Base-by-base conservation (phyloP, 1,284 basidiomycete species). In the Sutorius eximius region DNA sequence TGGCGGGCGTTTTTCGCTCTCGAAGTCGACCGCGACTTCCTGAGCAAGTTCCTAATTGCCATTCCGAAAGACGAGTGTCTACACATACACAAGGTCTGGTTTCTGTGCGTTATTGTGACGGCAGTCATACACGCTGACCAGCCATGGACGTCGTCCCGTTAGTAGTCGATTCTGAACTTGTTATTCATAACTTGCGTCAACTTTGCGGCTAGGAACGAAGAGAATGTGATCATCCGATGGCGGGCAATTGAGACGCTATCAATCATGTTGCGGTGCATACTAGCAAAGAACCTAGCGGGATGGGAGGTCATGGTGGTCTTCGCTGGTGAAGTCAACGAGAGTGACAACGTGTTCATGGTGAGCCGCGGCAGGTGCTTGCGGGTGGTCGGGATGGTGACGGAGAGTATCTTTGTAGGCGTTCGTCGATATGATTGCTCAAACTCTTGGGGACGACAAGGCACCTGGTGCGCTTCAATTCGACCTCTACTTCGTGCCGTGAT, bases 281-380 rank as follows among this genome's bases (percentile, higher is more conserved):
- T 86, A 41, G 72, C 71, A 44, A 85, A 86, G 67, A 77, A 80
- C 49, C 62, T 82, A 1, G 76, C 80, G 3, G 86, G 86, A 22
- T 86, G 82, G 83, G 85, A 87, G 63, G 76, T 82, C 10, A 87
- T 87, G 85, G 81, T 86, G 37, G 66, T 85, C 27, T 77, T 87
- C 49, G 83, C 83, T 3, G 82, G 82, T 8, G 80, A 79, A 27
- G 81, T 85, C 6, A 72, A 69, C 11, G 72, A 78, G 49, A 85
- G 82, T 52, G 85, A 87, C 63, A 58, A 59, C 13, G 72, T 82
- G 7, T 87, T 87, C 67, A 79, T 77, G 71, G 83, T 83, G 55
- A 53, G n/a, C 32, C 64, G 38, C 34, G 45, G 24, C 24, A n/a
- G n/a, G 24, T 32, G 45, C 29, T 30, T 46, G 10, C 5, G 3